Evolutionary conservation across 768 basidiomycete genomes (phyloP), one percentile per base, ranked within the genome.

Genomic region (Panellus pusillus): DNA sequence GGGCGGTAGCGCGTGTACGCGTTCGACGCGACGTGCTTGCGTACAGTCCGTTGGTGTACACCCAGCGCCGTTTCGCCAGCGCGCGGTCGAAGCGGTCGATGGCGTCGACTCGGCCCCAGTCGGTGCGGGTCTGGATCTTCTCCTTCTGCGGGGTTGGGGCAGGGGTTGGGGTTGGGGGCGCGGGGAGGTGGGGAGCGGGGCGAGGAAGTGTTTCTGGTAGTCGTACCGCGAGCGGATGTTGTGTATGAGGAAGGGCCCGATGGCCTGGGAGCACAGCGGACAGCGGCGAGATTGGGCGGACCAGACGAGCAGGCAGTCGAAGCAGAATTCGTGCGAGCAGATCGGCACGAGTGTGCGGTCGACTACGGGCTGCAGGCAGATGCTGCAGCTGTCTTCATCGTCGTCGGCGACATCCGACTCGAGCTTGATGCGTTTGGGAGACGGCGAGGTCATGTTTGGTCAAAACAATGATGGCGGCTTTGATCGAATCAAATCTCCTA

Each of bases 301-400:
- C 94, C 93, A 96, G 1, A 93, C 71, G 43, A 88, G 73, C 19
- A 97, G 77, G 67, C 94, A 98, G 51, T 91, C 89, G 60, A 96
- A 96, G 64, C 94, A 98, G 65, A 95, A 95, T 64, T 91, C 89
- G 74, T 98, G 94, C 2, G 91, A 89, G 68, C 94, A 97, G 8
- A 75, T 78, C 1, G 93, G 91, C 20, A 96, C 75, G 36, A 95
- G 79, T 0, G 93, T 89, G 41, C 89, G 75, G 71, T 97, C 92
- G 13, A 78, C 73, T 47, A 94, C 74, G 11, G 72, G 55, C 62
- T 95, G 91, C 19, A 98, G 74, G 63, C 94, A 98, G 31, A 98
- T 96, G 54, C 87, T 84, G 65, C 94, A 98, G 61, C 84, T 75
- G 19, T 86, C 82, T 41, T 78, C 80, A 6, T 77, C 74, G 0